Evolutionary conservation across 2,329 filamentous ascomycete genomes (phyloP).

Genomic region (Dothistroma pini): DNA sequence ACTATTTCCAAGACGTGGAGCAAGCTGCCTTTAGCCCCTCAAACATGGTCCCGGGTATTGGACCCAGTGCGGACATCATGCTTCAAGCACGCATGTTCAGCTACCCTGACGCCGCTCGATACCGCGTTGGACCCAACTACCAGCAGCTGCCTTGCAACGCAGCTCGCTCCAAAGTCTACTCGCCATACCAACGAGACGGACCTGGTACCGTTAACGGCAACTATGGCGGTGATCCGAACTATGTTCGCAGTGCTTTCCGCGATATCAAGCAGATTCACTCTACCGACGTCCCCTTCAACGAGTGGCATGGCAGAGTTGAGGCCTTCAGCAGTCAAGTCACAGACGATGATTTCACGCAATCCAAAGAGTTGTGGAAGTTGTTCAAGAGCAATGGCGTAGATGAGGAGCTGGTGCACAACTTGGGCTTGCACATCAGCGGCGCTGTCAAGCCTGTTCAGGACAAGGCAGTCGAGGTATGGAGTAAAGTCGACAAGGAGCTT

Average conservation of each 20-base stretch:
- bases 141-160: conserved; percentile 38
- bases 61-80: neutral
- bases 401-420: conserved; percentile 32
- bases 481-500: neutral
- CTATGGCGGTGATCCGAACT: conserved; percentile 47
- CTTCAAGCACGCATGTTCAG: conserved; percentile 1
- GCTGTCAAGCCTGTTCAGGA: neutral
- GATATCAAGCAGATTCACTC: conserved; percentile 22
- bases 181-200: conserved; percentile 41
- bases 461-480: neutral
- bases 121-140: conserved; percentile 49
- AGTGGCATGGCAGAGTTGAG: conserved; percentile 28
- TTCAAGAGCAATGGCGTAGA: conserved; percentile 31
- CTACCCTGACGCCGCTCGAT: conserved; percentile 28
- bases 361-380: conserved; percentile 46
- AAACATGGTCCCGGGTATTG: conserved; percentile 2
- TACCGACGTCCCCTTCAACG: conserved; percentile 15
- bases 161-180: conserved; percentile 19
- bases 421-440: neutral
- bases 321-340: conserved; percentile 37
- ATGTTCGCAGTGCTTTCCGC: conserved; percentile 37
- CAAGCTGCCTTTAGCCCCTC: conserved; percentile 2
- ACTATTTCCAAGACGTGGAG: conserved; percentile 53
- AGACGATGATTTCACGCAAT: conserved; percentile 51
- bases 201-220: conserved; percentile 38